Conservation (phyloP, 2,329 filamentous ascomycete genomes). For the Fonsecaea monophora region DNA sequence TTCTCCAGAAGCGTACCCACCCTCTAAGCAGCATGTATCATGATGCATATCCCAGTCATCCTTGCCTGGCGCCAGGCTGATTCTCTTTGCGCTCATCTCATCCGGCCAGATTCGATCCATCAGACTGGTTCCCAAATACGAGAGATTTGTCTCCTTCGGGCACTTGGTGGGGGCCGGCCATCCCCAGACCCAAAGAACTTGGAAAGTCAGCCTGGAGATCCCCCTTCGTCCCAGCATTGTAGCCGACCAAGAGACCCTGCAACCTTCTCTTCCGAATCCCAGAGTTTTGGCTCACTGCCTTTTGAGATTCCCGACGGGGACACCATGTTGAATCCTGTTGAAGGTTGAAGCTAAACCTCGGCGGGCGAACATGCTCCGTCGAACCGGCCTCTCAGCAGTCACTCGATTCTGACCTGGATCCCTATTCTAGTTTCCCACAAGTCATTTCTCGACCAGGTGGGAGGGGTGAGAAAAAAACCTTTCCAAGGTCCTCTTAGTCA, state of each 20-base stretch:
- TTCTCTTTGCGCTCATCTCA: conserved; percentile 22
- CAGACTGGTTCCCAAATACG: conserved; percentile 21
- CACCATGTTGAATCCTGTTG: conserved; percentile 6
- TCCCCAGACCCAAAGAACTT: conserved; percentile 14
- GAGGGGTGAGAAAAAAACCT: conserved; percentile 16
- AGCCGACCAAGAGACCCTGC: conserved; percentile 6
- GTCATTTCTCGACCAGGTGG: conserved; percentile 10
- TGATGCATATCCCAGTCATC: conserved; percentile 16
- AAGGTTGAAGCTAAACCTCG: conserved; percentile 22
- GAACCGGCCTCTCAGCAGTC: conserved; percentile 19
- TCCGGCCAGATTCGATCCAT: conserved; percentile 23
- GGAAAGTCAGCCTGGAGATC: conserved; percentile 21
- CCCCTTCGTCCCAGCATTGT: conserved; percentile 7
- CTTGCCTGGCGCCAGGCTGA: conserved; percentile 24
- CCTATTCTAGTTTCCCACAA: conserved; percentile 24
- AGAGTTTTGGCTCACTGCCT: conserved; percentile 26
- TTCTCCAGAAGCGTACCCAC: neutral
- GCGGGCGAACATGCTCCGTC: conserved; percentile 24
- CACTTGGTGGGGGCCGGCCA: conserved; percentile 6
- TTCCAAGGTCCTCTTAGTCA: conserved; percentile 29
- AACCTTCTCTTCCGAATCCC: conserved; percentile 20
- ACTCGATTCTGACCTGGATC: conserved; percentile 25
- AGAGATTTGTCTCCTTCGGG: conserved; percentile 12
- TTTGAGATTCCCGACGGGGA: conserved; percentile 14
- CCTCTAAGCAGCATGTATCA: neutral